These are phyloP conservation scores for Zygosaccharomyces lentus DNA, from an alignment of 805 yeast genomes.

Conservation along the genomic window DNA sequence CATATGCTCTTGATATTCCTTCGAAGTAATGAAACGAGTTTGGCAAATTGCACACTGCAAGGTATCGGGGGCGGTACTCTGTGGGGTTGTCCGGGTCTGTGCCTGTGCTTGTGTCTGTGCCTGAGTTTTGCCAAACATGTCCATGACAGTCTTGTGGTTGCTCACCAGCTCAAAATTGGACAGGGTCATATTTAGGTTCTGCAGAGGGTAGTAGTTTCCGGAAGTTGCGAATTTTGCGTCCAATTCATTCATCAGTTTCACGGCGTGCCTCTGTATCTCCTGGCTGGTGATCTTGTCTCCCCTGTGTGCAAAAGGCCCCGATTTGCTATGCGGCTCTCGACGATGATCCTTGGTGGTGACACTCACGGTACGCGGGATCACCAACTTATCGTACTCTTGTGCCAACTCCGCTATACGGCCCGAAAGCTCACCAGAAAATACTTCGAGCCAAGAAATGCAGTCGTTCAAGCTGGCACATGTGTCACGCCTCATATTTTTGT, in stretches of 20 bases:
- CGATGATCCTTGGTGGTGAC: constrained; percentile 35
- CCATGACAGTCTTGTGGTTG: constrained; percentile 30
- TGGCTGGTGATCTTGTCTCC: constrained; percentile 16
- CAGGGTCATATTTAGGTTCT: constrained; percentile 47
- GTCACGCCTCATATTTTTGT: constrained; percentile 66
- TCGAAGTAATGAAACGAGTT: constrained; percentile 13
- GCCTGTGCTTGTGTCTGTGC: neutral
- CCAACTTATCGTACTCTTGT: constrained; percentile 43
- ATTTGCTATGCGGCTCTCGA: constrained; percentile 22
- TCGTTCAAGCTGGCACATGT: constrained; percentile 52
- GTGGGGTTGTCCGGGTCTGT: neutral
- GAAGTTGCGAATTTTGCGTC: constrained; percentile 26
- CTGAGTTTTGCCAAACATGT: constrained; percentile 29
- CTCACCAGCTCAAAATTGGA: constrained; percentile 49
- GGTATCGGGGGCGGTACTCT: neutral
- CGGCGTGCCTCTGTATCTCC: constrained; percentile 33
- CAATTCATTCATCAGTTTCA: constrained; percentile 42
- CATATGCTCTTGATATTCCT: constrained; percentile 41
- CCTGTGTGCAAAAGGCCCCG: constrained; percentile 15
- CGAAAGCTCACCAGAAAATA: constrained; percentile 73
- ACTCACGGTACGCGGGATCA: constrained; percentile 47
- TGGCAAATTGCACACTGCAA: constrained; percentile 25
- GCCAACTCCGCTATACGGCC: constrained; percentile 70
- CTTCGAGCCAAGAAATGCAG: constrained; percentile 71
- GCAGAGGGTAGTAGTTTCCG: constrained; percentile 43